A percentile compares a stretch with the other conserved stretches of the same genome.
These are phyloP conservation scores for Blastocystis sp. DNA, from an alignment of 352 stramenopile species.

Conservation along the genomic window DNA sequence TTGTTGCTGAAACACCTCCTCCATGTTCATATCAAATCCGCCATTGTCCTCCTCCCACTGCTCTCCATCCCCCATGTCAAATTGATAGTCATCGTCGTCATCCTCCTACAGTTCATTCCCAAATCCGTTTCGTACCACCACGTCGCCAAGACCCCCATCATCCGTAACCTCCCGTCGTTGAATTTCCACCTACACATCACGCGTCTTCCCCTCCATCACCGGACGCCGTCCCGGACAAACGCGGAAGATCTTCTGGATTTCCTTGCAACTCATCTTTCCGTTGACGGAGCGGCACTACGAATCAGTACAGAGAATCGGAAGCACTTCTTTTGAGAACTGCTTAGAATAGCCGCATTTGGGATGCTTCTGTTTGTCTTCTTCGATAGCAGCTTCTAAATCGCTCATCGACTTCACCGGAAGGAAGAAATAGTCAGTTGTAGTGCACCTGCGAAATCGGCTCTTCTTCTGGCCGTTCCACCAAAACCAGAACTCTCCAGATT, in stretches of 20 bases:
- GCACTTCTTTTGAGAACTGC: conserved; percentile 1
- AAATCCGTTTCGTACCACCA: neutral
- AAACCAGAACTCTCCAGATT: too few species aligned
- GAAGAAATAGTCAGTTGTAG: too few species aligned
- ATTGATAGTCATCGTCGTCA: neutral
- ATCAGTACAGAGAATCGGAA: neutral
- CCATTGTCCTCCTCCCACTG: neutral
- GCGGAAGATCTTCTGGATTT: neutral
- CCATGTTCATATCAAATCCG: neutral
- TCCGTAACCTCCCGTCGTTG: neutral
- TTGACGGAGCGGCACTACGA: conserved; percentile 3
- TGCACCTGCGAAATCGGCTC: neutral
- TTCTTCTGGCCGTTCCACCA: neutral
- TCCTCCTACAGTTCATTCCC: neutral
- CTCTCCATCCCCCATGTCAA: neutral
- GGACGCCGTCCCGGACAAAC: conserved; percentile 7
- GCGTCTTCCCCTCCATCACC: neutral
- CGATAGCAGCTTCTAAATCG: neutral
- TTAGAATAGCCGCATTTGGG: neutral
- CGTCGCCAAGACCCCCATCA: neutral
- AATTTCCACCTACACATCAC: conserved; percentile 1
- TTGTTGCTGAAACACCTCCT: neutral
- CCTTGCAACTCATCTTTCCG: conserved; percentile 35
- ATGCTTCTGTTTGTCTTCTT: conserved; percentile 30
- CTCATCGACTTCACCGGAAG: neutral